phyloP scores from a whole-genome alignment of 2,329 filamentous ascomycete species.

The Paecilomyces sp. region DNA sequence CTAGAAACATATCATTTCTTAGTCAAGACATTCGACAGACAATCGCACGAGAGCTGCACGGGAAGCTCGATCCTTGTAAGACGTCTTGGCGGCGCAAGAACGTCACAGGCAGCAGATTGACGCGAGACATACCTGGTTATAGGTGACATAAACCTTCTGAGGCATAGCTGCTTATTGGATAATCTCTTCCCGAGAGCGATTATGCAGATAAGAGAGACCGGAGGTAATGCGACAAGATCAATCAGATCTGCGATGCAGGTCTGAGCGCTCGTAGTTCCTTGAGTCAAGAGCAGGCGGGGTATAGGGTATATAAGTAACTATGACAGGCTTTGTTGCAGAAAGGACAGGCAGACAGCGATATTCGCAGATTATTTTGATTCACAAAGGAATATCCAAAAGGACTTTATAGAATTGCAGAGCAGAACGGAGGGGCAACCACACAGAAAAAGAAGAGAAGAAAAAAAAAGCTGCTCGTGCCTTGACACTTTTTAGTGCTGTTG shows the following conservation, averaged over 20 bases:
- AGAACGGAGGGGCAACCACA: not conserved
- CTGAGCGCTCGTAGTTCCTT: not conserved
- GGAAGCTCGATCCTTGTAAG: not conserved
- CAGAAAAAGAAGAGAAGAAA: not conserved
- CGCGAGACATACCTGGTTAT: slow-evolving; percentile 68
- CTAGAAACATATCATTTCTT: slow-evolving; percentile 39
- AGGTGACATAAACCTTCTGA: slow-evolving; percentile 82
- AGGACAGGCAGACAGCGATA: not conserved
- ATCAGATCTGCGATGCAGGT: not conserved
- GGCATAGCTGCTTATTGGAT: slow-evolving; percentile 53
- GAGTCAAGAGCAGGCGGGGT: not conserved
- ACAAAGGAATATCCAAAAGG: not conserved
- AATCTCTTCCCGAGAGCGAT: not conserved
- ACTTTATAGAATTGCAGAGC: not conserved
- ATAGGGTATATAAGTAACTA: not conserved
- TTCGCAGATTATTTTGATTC: not conserved
- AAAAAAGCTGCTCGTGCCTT: not conserved
- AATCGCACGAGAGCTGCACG: not conserved
- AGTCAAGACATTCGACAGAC: not conserved
- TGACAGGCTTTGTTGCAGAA: not conserved
- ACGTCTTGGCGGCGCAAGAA: not conserved
- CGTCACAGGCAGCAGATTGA: not conserved
- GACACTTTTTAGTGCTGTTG: not conserved
- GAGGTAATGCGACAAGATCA: not conserved
- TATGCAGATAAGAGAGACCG: not conserved